phyloP scores from a whole-genome alignment of 2,329 filamentous ascomycete species.

The Ophiostoma quercus region DNA sequence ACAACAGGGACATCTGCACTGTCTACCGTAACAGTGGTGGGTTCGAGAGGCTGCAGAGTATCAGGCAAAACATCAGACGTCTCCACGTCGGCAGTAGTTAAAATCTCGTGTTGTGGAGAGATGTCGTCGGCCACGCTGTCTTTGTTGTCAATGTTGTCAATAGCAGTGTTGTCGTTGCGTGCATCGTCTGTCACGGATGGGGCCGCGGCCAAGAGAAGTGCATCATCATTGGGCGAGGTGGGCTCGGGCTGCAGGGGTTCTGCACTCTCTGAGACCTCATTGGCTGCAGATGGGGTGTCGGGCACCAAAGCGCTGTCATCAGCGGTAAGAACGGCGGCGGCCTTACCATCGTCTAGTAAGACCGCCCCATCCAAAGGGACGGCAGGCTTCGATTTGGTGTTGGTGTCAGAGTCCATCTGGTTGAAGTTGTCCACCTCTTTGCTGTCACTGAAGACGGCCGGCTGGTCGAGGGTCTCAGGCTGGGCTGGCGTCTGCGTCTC shows the following conservation, averaged over 20 bases:
- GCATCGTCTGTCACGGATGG: not conserved
- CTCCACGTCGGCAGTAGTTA: not conserved
- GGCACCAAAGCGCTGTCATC: conserved; percentile 12
- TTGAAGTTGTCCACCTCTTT: conserved; percentile 10
- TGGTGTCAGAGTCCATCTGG: not conserved
- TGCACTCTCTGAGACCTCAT: conserved; percentile 8
- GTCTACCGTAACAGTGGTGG: not conserved
- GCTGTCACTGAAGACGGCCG: not conserved
- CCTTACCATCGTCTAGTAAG: conserved; percentile 8
- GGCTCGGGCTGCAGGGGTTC: conserved; percentile 6
- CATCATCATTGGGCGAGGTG: not conserved
- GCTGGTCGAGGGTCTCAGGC: not conserved
- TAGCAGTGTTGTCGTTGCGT: not conserved
- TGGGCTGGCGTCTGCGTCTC: not conserved
- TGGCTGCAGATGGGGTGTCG: conserved; percentile 15
- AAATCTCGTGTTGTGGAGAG: not conserved
- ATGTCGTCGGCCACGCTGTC: conserved; percentile 1
- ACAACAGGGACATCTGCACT: not conserved
- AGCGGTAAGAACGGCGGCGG: not conserved
- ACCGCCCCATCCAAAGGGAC: conserved; percentile 9
- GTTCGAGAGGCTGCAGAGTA: not conserved
- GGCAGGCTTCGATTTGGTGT: not conserved
- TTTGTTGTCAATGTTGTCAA: conserved; percentile 8
- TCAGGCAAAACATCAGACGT: not conserved
- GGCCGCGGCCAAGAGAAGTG: not conserved